Percentiles rank a stretch among this genome's conserved stretches.
Evolutionary conservation across 1,284 basidiomycete species (phyloP).

Genomic region (Puccinia coronata): DNA sequence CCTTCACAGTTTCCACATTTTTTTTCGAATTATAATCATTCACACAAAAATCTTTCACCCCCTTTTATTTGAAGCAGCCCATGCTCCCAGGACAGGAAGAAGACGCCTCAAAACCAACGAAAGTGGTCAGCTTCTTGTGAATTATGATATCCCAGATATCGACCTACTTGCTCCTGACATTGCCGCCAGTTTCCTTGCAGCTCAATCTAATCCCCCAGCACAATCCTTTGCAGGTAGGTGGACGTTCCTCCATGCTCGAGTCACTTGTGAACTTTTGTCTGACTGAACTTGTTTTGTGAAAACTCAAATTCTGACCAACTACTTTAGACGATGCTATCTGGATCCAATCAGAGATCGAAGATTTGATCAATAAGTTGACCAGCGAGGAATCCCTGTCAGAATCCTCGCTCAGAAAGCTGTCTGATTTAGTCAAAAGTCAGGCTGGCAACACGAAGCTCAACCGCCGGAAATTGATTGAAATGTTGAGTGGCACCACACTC

Average conservation of each 20-base stretch:
- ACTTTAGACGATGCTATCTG: slow-evolving; percentile 14
- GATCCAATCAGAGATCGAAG: slow-evolving; percentile 31
- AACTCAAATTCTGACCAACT: neutral
- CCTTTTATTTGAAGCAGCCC: neutral
- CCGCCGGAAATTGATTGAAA: slow-evolving; percentile 23
- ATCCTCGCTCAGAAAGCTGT: slow-evolving; percentile 28
- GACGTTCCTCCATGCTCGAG: neutral
- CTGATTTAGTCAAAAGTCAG: slow-evolving; percentile 25
- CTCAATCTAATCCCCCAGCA: slow-evolving; percentile 28
- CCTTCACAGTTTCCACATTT: neutral
- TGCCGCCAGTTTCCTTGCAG: slow-evolving; percentile 19
- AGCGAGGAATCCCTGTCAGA: slow-evolving; percentile 3
- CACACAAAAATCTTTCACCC: no score
- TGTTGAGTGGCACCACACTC: slow-evolving; percentile 20
- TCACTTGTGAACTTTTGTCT: no score
- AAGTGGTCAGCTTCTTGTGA: slow-evolving; percentile 6
- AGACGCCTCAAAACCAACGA: slow-evolving; percentile 34
- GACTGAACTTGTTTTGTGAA: neutral
- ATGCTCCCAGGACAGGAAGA: slow-evolving; percentile 37
- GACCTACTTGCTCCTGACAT: slow-evolving; percentile 14
- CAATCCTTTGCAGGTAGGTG: slow-evolving; percentile 2
- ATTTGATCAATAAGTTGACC: slow-evolving; percentile 1
- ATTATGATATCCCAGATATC: neutral
- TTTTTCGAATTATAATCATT: neutral
- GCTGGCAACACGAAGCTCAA: neutral